Evolutionary conservation across 1,139 yeast species (phyloP).

Genomic region (Nakaseomyces kungkrabaensis): DNA sequence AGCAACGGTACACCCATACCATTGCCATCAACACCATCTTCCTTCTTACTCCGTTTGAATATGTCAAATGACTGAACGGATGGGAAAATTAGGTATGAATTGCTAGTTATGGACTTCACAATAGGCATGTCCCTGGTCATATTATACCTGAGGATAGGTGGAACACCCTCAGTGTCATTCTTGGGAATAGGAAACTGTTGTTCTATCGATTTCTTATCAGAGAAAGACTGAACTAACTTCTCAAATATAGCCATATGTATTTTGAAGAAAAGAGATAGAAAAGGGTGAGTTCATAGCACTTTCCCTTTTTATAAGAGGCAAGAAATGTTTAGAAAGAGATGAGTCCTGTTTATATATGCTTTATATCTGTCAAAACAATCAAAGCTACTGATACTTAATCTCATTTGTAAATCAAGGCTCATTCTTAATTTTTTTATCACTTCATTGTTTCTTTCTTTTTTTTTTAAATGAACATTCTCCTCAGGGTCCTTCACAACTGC

Average conservation of each 20-base stretch:
- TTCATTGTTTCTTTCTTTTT: too few species aligned
- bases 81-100: not conserved
- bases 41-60: not conserved
- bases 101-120: not conserved
- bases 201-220: not conserved
- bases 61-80: not conserved
- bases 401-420: too few species aligned
- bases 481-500: too few species aligned
- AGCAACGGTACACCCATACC: conserved; percentile 2
- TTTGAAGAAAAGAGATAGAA: not conserved
- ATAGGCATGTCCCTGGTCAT: conserved; percentile 1
- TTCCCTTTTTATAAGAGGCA: too few species aligned
- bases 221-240: not conserved
- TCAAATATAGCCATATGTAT: not conserved
- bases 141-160: not conserved
- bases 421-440: too few species aligned
- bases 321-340: too few species aligned
- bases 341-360: too few species aligned
- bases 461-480: too few species aligned
- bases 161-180: not conserved
- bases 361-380: too few species aligned
- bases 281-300: not conserved
- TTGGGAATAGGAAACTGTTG: not conserved
- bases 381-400: too few species aligned
- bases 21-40: not conserved